phyloP scores from a whole-genome alignment of 2,329 filamentous ascomycete genomes.

The Cercospora berteroae region DNA sequence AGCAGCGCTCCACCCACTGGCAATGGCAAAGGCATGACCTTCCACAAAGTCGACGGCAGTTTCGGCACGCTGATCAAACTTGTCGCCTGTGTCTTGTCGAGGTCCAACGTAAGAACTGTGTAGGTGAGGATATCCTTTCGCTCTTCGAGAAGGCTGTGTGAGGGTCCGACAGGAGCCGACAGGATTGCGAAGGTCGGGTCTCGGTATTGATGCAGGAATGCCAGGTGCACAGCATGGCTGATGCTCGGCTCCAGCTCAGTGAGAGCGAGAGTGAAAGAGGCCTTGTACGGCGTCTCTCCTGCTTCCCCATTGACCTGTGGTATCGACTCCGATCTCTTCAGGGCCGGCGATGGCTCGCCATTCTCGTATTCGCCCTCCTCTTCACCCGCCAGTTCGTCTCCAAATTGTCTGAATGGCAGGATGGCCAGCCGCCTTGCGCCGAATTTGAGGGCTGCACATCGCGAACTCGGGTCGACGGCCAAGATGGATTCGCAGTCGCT shows the following conservation, averaged over 20 bases:
- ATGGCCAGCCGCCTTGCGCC: constrained; percentile 86
- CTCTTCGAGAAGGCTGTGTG: constrained; percentile 69
- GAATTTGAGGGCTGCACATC: constrained; percentile 94
- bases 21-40: constrained; percentile 75
- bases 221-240: constrained; percentile 84
- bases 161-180: constrained; percentile 70
- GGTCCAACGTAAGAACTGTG: constrained; percentile 90
- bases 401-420: constrained; percentile 81
- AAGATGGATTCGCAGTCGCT: constrained; percentile 76
- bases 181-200: constrained; percentile 96
- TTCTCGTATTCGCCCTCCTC: constrained; percentile 76
- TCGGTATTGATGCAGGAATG: constrained; percentile 93
- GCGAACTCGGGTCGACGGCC: constrained; percentile 83
- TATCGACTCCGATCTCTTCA: constrained; percentile 26
- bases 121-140: constrained; percentile 84
- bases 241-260: constrained; percentile 84
- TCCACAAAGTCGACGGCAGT: constrained; percentile 82
- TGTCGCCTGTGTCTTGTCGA: constrained; percentile 90
- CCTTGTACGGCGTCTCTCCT: constrained; percentile 67
- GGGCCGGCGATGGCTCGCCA: constrained; percentile 47
- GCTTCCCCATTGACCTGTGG: constrained; percentile 40
- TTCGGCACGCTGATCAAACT: constrained; percentile 82
- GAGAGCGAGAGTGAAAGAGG: constrained; percentile 90
- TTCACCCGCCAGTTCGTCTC: constrained; percentile 70
- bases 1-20: constrained; percentile 87